Percentiles rank a stretch among this genome's conserved stretches.
phyloP scores from a whole-genome alignment of 2,329 filamentous ascomycete species.

The Neoscytalidium dimidiatum region DNA sequence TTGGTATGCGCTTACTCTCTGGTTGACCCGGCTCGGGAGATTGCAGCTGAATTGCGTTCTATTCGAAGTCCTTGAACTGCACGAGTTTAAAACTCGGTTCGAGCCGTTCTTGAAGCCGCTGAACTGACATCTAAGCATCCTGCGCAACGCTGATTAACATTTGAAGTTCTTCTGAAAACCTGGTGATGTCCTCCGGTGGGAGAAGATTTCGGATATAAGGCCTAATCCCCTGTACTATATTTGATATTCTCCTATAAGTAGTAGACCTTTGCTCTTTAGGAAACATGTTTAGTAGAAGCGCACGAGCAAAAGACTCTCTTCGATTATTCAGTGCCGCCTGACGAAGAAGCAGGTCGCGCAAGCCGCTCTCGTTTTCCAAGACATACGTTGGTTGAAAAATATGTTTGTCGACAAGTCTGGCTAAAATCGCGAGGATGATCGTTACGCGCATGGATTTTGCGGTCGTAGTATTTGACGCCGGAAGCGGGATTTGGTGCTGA shows the following conservation, averaged over 20 bases:
- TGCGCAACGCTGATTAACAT: neutral
- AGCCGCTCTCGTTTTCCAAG: slow-evolving; percentile 20
- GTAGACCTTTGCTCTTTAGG: neutral
- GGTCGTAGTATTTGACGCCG: slow-evolving; percentile 29
- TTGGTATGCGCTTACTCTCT: neutral
- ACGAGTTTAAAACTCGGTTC: neutral
- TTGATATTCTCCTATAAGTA: neutral
- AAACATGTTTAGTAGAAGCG: neutral
- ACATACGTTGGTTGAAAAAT: slow-evolving; percentile 39
- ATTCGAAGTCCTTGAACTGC: neutral
- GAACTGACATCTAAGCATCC: neutral
- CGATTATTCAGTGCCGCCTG: neutral
- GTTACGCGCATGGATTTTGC: slow-evolving; percentile 38
- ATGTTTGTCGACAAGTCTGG: slow-evolving; percentile 28
- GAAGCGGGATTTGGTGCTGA: slow-evolving; percentile 30
- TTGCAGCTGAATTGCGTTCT: neutral
- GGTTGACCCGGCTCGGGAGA: neutral
- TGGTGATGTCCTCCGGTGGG: neutral
- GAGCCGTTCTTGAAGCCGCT: neutral
- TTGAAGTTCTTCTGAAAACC: neutral
- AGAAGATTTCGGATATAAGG: neutral
- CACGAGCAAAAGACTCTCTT: neutral
- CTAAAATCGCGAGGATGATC: slow-evolving; percentile 31
- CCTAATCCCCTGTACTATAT: neutral
- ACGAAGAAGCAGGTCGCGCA: slow-evolving; percentile 11